Percentiles rank a stretch among this genome's conserved stretches.
Conservation (phyloP, 2,329 filamentous ascomycete genomes). For the Plenodomus biglobosus region DNA sequence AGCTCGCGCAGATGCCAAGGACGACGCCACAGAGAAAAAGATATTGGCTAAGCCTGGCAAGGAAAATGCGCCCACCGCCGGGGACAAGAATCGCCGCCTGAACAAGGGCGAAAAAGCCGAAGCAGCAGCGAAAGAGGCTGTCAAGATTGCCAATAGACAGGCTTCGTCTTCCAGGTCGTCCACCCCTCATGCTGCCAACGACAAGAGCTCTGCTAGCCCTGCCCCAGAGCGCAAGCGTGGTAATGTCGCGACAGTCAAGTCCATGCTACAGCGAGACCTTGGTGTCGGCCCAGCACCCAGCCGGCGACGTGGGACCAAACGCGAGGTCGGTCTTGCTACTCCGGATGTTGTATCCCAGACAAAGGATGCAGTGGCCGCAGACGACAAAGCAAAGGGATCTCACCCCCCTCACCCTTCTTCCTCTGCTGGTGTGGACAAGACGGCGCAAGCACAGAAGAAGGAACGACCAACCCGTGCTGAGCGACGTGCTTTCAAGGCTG, state of each 20-base stretch:
- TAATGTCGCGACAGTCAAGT: conserved; percentile 55
- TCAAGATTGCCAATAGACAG: conserved; percentile 60
- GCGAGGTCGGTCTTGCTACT: conserved; percentile 30
- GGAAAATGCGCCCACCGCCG: conserved; percentile 28
- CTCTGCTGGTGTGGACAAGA: conserved; percentile 28
- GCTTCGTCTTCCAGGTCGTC: conserved; percentile 39
- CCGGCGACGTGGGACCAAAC: conserved; percentile 45
- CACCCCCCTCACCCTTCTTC: conserved; percentile 16
- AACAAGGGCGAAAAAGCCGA: conserved; percentile 63
- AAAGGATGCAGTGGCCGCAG: conserved; percentile 30
- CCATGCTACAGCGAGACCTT: conserved; percentile 64
- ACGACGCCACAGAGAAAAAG: conserved; percentile 55
- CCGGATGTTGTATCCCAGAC: conserved; percentile 23
- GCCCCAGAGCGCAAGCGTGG: conserved; percentile 56
- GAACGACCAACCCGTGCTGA: conserved; percentile 44
- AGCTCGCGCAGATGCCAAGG: conserved; percentile 62
- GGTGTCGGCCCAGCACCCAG: conserved; percentile 54
- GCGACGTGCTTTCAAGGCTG: conserved; percentile 43
- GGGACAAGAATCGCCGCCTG: conserved; percentile 44
- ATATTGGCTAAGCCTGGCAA: conserved; percentile 37
- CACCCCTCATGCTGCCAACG: conserved; percentile 22
- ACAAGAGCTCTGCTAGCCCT: conserved; percentile 45
- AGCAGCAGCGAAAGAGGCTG: conserved; percentile 59
- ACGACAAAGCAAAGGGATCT: conserved; percentile 35
- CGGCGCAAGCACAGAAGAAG: conserved; percentile 38